Evolutionary conservation across 2,329 filamentous ascomycete species (phyloP).

Genomic region (Trichoderma harzianum): DNA sequence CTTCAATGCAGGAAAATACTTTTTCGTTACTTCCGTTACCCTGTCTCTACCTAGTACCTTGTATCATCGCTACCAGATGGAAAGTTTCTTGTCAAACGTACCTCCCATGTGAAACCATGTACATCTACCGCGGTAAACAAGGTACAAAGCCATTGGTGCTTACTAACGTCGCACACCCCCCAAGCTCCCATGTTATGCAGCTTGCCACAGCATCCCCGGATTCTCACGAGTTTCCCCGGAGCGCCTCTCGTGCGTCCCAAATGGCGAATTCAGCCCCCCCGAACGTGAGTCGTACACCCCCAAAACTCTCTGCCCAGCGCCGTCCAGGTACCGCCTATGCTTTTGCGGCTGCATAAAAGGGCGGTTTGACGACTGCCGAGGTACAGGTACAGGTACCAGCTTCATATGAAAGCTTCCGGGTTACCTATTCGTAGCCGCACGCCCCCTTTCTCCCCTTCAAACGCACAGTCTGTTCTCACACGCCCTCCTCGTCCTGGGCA

Average conservation of each 20-base stretch:
- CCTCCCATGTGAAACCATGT: background rate
- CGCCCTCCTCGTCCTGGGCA: slow-evolving; percentile 16
- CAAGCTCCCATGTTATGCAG: slow-evolving; percentile 1
- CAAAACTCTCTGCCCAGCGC: background rate
- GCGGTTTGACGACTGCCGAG: background rate
- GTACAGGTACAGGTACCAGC: background rate
- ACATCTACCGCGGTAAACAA: background rate
- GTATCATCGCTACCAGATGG: background rate
- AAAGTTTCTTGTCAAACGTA: background rate
- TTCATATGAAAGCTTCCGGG: background rate
- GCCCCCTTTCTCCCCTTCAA: background rate
- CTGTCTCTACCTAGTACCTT: background rate
- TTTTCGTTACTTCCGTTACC: background rate
- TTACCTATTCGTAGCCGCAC: background rate
- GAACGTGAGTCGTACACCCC: background rate
- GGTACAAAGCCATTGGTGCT: background rate
- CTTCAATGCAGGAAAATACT: background rate
- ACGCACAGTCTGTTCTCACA: background rate
- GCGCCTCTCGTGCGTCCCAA: background rate
- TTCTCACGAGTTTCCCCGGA: slow-evolving; percentile 12
- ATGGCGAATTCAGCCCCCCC: background rate
- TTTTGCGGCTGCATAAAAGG: background rate
- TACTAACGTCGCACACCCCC: background rate
- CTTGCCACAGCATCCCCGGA: slow-evolving; percentile 17
- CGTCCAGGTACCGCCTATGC: background rate